Percentiles rank a stretch among this genome's conserved stretches.
These are phyloP conservation scores for Kalanchoe fedtschenkoi DNA, from an alignment of 164 flowering plant genomes.

Conservation along the genomic window DNA sequence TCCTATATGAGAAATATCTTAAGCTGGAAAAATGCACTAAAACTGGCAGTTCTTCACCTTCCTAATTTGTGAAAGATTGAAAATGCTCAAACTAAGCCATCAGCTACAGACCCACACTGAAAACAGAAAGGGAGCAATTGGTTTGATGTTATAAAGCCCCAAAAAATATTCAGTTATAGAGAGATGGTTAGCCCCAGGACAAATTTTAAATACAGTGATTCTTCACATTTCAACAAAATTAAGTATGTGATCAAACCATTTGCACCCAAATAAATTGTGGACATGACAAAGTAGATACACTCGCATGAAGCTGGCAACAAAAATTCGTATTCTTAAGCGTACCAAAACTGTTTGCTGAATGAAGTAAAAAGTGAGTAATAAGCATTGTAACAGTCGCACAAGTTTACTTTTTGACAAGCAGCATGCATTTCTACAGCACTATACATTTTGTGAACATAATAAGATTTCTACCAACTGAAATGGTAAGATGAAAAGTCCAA, in stretches of 20 bases:
- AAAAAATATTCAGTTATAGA: neutral
- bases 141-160: neutral
- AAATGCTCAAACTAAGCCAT: neutral
- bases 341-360: neutral
- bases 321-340: no score
- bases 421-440: no score
- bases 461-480: no score
- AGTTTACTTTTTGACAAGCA: no score
- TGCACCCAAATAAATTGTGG: neutral
- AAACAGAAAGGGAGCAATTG: no score
- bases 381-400: neutral
- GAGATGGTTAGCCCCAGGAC: neutral
- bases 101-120: neutral
- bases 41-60: neutral
- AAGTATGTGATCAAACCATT: neutral
- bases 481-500: no score
- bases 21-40: neutral
- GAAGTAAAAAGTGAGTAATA: neutral
- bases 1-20: neutral
- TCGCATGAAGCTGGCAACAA: no score
- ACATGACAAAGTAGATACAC: no score
- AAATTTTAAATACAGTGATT: neutral
- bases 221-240: no score
- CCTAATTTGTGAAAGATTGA: neutral
- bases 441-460: no score